These are phyloP conservation scores for Coniosporium tulheliwenetii DNA, from an alignment of 2,329 filamentous ascomycete genomes.

Conservation along the genomic window DNA sequence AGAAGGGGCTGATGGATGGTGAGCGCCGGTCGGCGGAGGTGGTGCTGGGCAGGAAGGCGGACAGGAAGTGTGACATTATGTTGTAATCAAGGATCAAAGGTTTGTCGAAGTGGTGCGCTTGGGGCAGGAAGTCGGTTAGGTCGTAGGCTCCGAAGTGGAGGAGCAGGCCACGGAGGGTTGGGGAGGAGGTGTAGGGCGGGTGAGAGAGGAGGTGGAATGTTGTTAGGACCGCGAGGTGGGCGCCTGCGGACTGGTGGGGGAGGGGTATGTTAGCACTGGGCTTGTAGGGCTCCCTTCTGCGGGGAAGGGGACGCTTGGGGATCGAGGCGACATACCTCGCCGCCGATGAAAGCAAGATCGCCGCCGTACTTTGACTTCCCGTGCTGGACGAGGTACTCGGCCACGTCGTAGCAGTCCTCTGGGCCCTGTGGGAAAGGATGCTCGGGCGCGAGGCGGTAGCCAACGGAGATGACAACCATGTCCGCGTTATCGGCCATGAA, in stretches of 20 bases:
- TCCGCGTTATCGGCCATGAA: conserved; percentile 33
- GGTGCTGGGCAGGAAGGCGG: conserved; percentile 28
- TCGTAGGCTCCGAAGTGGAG: conserved; percentile 39
- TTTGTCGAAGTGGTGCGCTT: conserved; percentile 22
- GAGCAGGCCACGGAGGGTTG: conserved; percentile 30
- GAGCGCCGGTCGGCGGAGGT: conserved; percentile 24
- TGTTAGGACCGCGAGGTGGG: conserved; percentile 31
- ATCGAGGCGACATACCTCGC: too few species aligned
- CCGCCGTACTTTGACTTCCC: conserved; percentile 25
- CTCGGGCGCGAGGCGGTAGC: conserved; percentile 45
- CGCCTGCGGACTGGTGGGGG: conserved; percentile 30
- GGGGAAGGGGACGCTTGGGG: too few species aligned
- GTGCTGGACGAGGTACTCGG: conserved; percentile 35
- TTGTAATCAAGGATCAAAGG: conserved; percentile 29
- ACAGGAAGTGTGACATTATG: conserved; percentile 29
- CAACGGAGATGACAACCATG: conserved; percentile 37
- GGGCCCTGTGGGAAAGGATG: conserved; percentile 38
- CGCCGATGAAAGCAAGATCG: conserved; percentile 24
- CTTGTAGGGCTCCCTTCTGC: too few species aligned
- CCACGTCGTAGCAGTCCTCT: conserved; percentile 43
- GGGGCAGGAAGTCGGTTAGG: conserved; percentile 26
- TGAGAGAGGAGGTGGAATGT: conserved; percentile 30
- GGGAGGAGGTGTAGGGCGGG: conserved; percentile 16
- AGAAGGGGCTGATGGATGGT: conserved; percentile 33
- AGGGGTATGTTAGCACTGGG: not conserved